Conservation (phyloP, 2,329 filamentous ascomycete species). For the Aschersonia sp. region DNA sequence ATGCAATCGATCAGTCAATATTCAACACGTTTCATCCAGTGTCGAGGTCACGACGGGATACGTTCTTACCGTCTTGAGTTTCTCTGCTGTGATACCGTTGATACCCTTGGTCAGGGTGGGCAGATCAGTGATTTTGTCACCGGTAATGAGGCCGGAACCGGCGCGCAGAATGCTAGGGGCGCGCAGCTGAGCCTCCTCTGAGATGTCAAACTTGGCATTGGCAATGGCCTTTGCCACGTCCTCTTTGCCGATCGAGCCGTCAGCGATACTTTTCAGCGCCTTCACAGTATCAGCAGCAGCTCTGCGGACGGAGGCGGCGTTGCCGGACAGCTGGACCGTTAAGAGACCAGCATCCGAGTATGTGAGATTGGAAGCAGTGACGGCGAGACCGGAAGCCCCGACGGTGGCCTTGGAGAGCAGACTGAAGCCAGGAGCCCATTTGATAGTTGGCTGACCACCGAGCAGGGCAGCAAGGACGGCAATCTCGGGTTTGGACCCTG, state of each 20-base stretch:
- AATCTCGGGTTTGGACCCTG: conserved; percentile 76
- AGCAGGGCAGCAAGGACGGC: conserved; percentile 79
- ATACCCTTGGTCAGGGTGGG: conserved; percentile 65
- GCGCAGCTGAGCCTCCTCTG: conserved; percentile 68
- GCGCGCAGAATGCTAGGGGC: conserved; percentile 67
- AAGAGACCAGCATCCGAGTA: conserved; percentile 95
- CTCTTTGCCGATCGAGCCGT: conserved; percentile 64
- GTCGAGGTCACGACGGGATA: not conserved
- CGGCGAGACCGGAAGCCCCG: conserved; percentile 47
- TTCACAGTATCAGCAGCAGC: conserved; percentile 67
- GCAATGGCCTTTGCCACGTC: conserved; percentile 84
- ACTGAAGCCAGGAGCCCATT: conserved; percentile 91
- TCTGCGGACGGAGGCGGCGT: conserved; percentile 55
- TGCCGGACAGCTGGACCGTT: conserved; percentile 65
- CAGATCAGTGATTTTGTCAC: conserved; percentile 71
- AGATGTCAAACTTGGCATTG: conserved; percentile 81
- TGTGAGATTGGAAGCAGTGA: conserved; percentile 61
- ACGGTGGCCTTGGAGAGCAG: conserved; percentile 69
- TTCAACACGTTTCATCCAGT: not conserved
- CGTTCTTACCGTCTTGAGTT: conserved; percentile 66
- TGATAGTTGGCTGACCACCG: conserved; percentile 80
- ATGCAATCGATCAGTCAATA: conserved; percentile 8
- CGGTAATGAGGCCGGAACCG: conserved; percentile 70
- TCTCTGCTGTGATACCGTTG: conserved; percentile 67
- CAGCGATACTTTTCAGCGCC: conserved; percentile 66